Base-by-base conservation (phyloP, 805 yeast species). In the Kodamaea kakaduensis region DNA sequence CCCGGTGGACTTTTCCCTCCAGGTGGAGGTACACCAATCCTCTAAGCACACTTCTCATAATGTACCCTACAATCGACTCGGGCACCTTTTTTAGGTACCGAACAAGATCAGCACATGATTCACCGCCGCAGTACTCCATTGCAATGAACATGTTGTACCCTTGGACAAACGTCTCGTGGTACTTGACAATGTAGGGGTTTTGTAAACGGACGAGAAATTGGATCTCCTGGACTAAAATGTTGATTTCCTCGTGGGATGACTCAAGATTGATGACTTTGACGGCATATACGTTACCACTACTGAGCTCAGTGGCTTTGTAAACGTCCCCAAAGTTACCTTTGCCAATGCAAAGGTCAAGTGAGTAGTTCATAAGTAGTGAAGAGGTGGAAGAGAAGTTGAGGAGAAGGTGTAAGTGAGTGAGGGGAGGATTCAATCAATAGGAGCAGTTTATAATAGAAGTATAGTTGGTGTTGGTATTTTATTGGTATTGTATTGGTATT, bases 81-180 rank as follows among this genome's bases (percentile, higher is more conserved):
- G 60, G 61, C 28, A 88, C 58, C 17, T 52, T 58, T 20, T 73
- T 78, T 56, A 60, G 73, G 32, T 67, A 65, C 49, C 71, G 77
- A 26, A 90, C 51, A 37, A 87, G 67, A 50, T 84, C 95, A 2
- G 83, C 71, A 56, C 95, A 84, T 1, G 96, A 85, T 0, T 97
- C 96, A 18, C 94, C 97, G 9, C 90, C 96, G 58, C 97, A 93
- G 52, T 75, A 87, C 56, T 90, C 98, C 96, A 93, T 86, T 4
- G 81, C 81, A 31, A 90, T 84, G 82, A 88, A 89, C 77, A 93
- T 76, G 5, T 76, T 70, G 27, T 77, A 76, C 28, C 78, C 86
- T 28, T 69, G 65, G 4, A 82, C 56, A 50, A 77, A 75, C 1
- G 96, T 78, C 31, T 78, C 79, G 48, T 64, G 69, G 47, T 64